Conservation (phyloP, 768 basidiomycete genomes). For the Holtermanniella nyarrowii region DNA sequence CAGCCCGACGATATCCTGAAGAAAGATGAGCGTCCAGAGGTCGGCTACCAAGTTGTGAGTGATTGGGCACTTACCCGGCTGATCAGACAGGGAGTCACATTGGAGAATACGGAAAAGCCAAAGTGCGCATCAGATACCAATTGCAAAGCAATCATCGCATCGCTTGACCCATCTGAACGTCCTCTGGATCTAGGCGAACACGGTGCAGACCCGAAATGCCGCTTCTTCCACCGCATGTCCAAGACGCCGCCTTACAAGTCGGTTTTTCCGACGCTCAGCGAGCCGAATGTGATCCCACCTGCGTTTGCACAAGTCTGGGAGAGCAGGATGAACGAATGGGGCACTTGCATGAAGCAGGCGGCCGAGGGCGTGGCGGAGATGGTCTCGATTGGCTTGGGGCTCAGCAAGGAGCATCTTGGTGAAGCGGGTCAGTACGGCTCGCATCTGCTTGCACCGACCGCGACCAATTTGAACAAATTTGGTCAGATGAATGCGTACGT, state of each 20-base stretch:
- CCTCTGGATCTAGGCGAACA: constrained; percentile 57
- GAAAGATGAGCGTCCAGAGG: constrained; percentile 72
- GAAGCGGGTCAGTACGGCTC: constrained; percentile 83
- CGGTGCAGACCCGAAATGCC: constrained; percentile 83
- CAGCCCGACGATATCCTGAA: constrained; percentile 55
- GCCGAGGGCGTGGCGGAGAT: constrained; percentile 81
- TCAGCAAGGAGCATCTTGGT: constrained; percentile 59
- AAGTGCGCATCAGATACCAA: constrained; percentile 53
- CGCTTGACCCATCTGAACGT: constrained; percentile 63
- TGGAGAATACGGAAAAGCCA: constrained; percentile 90
- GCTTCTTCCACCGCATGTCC: constrained; percentile 43
- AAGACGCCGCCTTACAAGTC: constrained; percentile 61
- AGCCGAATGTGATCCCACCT: constrained; percentile 70
- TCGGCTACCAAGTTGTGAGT: constrained; percentile 60
- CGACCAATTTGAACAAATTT: constrained; percentile 76
- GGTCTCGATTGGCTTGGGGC: constrained; percentile 70
- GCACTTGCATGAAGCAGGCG: constrained; percentile 76
- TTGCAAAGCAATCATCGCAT: constrained; percentile 67
- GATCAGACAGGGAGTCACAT: constrained; percentile 59
- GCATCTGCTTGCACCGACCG: constrained; percentile 85
- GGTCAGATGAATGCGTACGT: constrained; percentile 42
- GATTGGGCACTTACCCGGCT: background rate
- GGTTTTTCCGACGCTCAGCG: constrained; percentile 63
- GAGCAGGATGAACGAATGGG: constrained; percentile 73
- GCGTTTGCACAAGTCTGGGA: constrained; percentile 59